Percentiles rank a stretch among this genome's conserved stretches.
Evolutionary conservation across 179 eudicot genomes (phyloP).

Genomic region (Drosera spatulata): DNA sequence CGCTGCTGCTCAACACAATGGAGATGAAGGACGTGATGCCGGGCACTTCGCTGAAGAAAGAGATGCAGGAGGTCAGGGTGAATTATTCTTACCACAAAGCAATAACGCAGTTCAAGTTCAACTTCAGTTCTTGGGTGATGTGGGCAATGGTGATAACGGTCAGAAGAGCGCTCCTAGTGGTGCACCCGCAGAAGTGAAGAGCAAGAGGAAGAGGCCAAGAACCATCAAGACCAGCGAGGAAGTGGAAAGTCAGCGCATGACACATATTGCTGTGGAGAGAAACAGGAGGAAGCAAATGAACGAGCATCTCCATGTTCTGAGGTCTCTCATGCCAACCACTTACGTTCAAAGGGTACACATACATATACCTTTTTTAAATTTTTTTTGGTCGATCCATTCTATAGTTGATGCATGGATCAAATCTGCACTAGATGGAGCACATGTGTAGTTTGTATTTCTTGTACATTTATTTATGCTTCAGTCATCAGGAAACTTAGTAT

Average conservation of each 20-base stretch:
- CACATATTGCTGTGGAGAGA: constrained; percentile 94
- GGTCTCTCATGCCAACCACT: constrained; percentile 95
- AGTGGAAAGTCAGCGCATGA: constrained; percentile 95
- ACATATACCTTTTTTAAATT: neutral
- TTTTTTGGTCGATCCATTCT: too few species aligned
- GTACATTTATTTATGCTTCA: neutral
- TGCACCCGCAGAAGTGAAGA: constrained; percentile 12
- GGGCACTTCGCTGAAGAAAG: constrained; percentile 6
- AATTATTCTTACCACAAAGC: neutral
- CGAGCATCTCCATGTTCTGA: constrained; percentile 80
- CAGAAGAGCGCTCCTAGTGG: neutral
- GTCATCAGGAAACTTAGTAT: neutral
- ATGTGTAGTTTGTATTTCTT: too few species aligned
- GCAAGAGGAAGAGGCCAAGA: constrained; percentile 84
- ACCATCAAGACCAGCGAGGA: constrained; percentile 69
- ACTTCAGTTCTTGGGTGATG: constrained; percentile 28
- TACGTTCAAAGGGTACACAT: constrained; percentile 79
- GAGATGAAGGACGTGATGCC: constrained; percentile 19
- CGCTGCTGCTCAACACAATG: neutral
- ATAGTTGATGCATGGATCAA: too few species aligned
- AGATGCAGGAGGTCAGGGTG: neutral
- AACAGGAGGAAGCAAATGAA: constrained; percentile 97
- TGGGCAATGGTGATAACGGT: neutral
- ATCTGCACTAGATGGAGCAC: too few species aligned
- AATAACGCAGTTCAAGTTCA: constrained; percentile 20